A percentile compares a stretch with the other conserved stretches of the same genome.
phyloP scores from a whole-genome alignment of 345 rosid species.

The Eucalyptus pauciflora region DNA sequence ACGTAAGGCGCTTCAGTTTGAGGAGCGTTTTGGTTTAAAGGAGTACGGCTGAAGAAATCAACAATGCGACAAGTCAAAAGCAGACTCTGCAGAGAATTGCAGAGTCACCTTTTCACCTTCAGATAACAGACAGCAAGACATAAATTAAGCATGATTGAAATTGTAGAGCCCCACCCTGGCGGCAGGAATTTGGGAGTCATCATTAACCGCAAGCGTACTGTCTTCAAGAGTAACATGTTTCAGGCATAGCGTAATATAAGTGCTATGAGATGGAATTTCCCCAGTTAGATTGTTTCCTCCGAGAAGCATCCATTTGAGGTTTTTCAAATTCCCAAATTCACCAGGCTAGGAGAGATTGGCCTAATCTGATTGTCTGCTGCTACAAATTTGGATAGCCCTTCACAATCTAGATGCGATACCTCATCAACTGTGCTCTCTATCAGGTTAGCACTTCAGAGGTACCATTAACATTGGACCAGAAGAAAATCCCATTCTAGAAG shows the following conservation, averaged over 20 bases:
- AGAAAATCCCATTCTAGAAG: constrained; percentile 3
- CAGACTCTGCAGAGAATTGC: not conserved
- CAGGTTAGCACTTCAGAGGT: constrained; percentile 10
- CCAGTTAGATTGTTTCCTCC: constrained; percentile 36
- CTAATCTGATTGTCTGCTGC: constrained; percentile 45
- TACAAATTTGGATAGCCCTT: constrained; percentile 16
- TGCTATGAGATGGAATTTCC: constrained; percentile 19
- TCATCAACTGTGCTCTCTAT: constrained; percentile 13
- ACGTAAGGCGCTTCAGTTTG: not conserved
- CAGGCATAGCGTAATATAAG: not conserved
- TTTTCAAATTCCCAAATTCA: constrained; percentile 21
- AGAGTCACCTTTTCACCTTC: not conserved
- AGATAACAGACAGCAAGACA: not conserved
- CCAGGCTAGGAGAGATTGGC: too few species aligned
- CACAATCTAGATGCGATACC: constrained; percentile 15
- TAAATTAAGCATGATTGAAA: not conserved
- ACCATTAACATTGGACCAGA: not conserved
- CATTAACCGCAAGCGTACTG: not conserved
- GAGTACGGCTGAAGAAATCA: not conserved
- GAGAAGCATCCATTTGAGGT: constrained; percentile 17
- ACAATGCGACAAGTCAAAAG: not conserved
- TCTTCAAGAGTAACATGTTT: not conserved
- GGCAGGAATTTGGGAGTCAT: not conserved
- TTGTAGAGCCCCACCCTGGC: not conserved
- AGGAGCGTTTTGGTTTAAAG: not conserved